Evolutionary conservation across 371 early-diverging fungal species (phyloP), one percentile per base, ranked within the genome.

Genomic region (Basidiobolus meristosporus): DNA sequence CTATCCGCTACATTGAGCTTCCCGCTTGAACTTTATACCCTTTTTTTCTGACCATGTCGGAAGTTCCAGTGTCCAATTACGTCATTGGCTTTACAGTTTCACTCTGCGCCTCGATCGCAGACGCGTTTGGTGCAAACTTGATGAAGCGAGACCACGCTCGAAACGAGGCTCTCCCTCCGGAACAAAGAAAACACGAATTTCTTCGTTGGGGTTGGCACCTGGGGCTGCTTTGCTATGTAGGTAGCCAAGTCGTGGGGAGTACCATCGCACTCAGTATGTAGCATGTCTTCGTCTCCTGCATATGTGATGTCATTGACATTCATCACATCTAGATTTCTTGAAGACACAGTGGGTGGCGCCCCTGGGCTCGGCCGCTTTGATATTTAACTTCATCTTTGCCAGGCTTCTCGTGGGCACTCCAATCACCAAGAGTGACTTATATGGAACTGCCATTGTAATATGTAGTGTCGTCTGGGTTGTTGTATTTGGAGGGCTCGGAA

Each of bases 321-420:
- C 57, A 73, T 73, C 26, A 3, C 3, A 26, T 26, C 9, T 26
- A 26, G 26, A 77, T 48, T 73, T 65, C 47, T 56, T 77, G 29
- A 73, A 75, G 47, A 69, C 75, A 15, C 73, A 73, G 56, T 73
- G 74, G 75, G 75, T 74, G 18, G 78, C 78, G 30, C 73, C 78
- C 19, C 50, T 77, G 30, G 73, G 73, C n/a, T 67, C 73, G 31
- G 65, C 68, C 16, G 70, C 78, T 7, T 53, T 77, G 18, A 72
- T 77, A 40, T 74, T 72, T 50, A 77, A 77, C 50, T 74, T 73
- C 48, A 42, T 77, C 12, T 72, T 77, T 54, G 78, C 78, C 26
- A 67, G 69, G 53, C 56, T 71, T 38, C 55, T 77, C 21, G 78
- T 77, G 7, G 70, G 69, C 33, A 73, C 73, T 4, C 62, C 60